Conservation (phyloP, 2,329 filamentous ascomycete genomes). For the Arthrobotrys conoides region DNA sequence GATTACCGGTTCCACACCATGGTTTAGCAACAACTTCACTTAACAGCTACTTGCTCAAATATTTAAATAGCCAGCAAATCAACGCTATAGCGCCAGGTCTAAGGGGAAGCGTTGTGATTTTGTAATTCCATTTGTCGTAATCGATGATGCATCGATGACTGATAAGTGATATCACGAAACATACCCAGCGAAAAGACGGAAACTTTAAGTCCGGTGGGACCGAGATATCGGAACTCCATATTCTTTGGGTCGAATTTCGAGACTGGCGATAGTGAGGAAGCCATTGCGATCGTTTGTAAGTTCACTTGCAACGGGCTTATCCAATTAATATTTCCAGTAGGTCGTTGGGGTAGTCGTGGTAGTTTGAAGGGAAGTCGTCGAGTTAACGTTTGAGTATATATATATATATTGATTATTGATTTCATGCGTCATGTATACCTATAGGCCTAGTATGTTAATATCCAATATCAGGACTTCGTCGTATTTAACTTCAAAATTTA, state of each 20-base stretch:
- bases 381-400: too few species aligned
- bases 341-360: neutral
- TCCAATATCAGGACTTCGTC: too few species aligned
- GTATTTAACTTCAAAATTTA: neutral
- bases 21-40: neutral
- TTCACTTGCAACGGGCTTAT: neutral
- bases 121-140: too few species aligned
- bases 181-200: constrained; percentile 68
- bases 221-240: constrained; percentile 69
- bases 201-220: constrained; percentile 68
- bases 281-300: constrained; percentile 33
- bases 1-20: neutral
- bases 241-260: constrained; percentile 62
- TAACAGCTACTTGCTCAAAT: too few species aligned
- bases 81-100: too few species aligned
- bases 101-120: neutral
- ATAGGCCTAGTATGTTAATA: too few species aligned
- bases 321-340: neutral
- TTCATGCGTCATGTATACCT: neutral
- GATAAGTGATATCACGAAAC: too few species aligned
- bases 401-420: too few species aligned
- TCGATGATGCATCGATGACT: too few species aligned
- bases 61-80: too few species aligned
- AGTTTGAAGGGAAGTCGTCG: neutral
- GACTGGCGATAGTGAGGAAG: constrained; percentile 42